Evolutionary conservation across 2,329 filamentous ascomycete genomes (phyloP), one percentile per base, ranked within the genome.

Genomic region (Phyllachora maydis): DNA sequence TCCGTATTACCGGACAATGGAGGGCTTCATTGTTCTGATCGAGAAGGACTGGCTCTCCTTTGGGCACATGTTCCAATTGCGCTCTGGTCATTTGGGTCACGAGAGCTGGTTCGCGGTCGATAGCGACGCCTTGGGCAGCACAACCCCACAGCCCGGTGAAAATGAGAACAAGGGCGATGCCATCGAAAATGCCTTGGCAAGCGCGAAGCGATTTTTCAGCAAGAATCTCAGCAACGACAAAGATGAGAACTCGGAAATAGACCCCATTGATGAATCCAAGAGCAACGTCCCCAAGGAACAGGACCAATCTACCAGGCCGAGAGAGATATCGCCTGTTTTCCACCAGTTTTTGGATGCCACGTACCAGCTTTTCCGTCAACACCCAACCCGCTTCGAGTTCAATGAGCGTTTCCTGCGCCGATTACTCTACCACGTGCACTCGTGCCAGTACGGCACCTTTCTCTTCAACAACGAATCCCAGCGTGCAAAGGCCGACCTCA

Each of bases 41-140:
- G 88, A 98, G 47, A 98, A 98, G 45, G 88, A 98, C 41, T 98
- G 88, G 79, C 52, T 98, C 8, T 88, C 85, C 0, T 98, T 93
- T 49, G 88, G 88, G 2, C 85, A 98, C 47, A 93, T 92, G 73
- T 98, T 98, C 49, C 70, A 82, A 26, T 69, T 92, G 37, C 71
- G 88, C n/a, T 78, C 78, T 9, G 88, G 88, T 3, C 76, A 77
- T 35, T 51, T 95, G 26, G 81, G 71, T 39, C 78, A 78, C 33
- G 85, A 95, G 34, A 91, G 90, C 39, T 95, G 83, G 82, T 98
- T 98, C 41, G 59, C 67, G 11, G 65, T 79, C 14, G 79, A 93
- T 42, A 83, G 75, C 36, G 85, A 95, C 45, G 61, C 49, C 49
- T 73, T 58, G 56, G 77, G 50, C 35, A 75, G 66, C 11, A 53